Percentiles rank a stretch among this genome's conserved stretches.
These are phyloP conservation scores for Balakata baccata DNA, from an alignment of 345 rosid species.

Conservation along the genomic window DNA sequence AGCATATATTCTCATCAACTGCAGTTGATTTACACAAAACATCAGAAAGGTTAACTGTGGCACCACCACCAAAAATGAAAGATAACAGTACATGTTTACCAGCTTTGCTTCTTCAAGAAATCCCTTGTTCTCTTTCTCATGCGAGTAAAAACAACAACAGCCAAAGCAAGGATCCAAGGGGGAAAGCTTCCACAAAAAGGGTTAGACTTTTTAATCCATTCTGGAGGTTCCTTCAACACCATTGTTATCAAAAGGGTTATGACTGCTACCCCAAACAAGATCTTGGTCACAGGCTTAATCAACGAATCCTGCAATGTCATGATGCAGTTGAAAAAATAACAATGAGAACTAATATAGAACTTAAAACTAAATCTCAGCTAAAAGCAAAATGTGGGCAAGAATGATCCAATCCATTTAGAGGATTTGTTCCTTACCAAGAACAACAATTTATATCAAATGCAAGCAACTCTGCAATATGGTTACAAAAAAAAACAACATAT, in stretches of 20 bases:
- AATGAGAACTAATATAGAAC: not conserved
- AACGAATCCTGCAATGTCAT: slow-evolving; percentile 68
- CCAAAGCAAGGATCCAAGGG: slow-evolving; percentile 88
- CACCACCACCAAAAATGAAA: too few species aligned
- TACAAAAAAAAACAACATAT: not conserved
- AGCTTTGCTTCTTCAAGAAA: slow-evolving; percentile 54
- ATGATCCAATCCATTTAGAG: not conserved
- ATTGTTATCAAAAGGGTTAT: slow-evolving; percentile 52
- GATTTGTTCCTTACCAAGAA: not conserved
- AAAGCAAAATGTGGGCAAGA: not conserved
- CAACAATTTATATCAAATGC: not conserved
- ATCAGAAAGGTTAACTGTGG: too few species aligned
- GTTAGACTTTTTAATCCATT: slow-evolving; percentile 53
- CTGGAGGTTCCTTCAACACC: slow-evolving; percentile 58
- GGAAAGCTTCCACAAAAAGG: slow-evolving; percentile 54
- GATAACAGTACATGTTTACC: slow-evolving; percentile 1
- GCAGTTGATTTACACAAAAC: too few species aligned
- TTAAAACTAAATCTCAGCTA: not conserved
- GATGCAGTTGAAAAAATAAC: slow-evolving; percentile 1
- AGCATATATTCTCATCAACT: too few species aligned
- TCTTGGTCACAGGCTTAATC: slow-evolving; percentile 79
- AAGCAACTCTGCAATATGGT: not conserved
- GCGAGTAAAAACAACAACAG: slow-evolving; percentile 82
- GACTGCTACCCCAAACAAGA: slow-evolving; percentile 55
- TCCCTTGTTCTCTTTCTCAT: slow-evolving; percentile 86